Conservation (phyloP, 169 alveolate genomes). For the Plasmodium blacklocki region DNA sequence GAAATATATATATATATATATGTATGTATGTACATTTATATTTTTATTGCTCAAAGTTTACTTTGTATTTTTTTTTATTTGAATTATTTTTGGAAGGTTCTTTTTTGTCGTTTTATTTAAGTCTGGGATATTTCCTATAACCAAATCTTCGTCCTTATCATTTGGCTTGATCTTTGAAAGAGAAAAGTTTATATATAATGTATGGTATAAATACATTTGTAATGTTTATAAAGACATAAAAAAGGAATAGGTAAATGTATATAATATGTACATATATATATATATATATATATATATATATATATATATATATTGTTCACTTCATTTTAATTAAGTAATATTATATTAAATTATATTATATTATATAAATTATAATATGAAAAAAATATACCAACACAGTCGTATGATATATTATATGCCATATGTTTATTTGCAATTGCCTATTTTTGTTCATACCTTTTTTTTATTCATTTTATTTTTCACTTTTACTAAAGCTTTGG, state of each 20-base stretch:
- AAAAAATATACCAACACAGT: too few species aligned
- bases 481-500: too few species aligned
- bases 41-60: neutral
- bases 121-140: slow-evolving; percentile 49
- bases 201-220: too few species aligned
- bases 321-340: too few species aligned
- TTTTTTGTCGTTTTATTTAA: slow-evolving; percentile 10
- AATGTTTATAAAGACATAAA: neutral
- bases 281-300: neutral
- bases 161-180: slow-evolving; percentile 6
- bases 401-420: too few species aligned
- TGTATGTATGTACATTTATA: neutral
- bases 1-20: too few species aligned
- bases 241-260: neutral
- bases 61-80: slow-evolving; percentile 28
- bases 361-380: too few species aligned
- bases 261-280: neutral
- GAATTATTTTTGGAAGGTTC: slow-evolving; percentile 22
- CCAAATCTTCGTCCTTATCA: slow-evolving; percentile 44
- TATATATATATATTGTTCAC: neutral
- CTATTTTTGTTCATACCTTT: too few species aligned
- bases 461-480: too few species aligned
- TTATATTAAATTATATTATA: too few species aligned
- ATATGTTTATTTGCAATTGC: too few species aligned
- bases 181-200: neutral